Conservation (phyloP, 305 asterid genomes). For the Solanum hybrid region DNA sequence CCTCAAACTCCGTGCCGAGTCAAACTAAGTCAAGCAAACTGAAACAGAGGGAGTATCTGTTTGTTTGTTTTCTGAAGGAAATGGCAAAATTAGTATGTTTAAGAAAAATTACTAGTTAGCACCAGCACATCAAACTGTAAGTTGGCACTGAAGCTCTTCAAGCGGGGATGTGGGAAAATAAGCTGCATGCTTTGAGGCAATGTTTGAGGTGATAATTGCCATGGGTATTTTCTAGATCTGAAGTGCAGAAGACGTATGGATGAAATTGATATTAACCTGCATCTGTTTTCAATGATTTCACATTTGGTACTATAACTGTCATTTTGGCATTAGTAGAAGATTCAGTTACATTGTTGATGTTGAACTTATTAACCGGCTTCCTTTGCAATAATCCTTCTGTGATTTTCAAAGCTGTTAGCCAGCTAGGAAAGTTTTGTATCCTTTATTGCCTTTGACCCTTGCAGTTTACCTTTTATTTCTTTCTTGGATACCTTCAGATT, state of each 20-base stretch:
- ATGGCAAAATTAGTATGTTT: not conserved
- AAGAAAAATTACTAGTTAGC: not conserved
- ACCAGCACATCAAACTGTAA: not conserved
- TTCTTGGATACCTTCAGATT: slow-evolving; percentile 36
- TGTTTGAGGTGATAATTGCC: not conserved
- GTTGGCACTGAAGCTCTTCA: not conserved
- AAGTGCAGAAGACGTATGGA: not conserved
- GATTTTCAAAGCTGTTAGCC: not conserved
- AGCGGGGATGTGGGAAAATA: not conserved
- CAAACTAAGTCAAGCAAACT: not conserved
- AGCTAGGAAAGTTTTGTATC: not conserved
- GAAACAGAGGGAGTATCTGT: not conserved
- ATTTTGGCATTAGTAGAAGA: not conserved
- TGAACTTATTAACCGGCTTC: not conserved
- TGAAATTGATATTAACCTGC: not conserved
- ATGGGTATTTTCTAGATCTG: not conserved
- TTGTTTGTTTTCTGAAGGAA: not conserved
- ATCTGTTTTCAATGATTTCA: not conserved
- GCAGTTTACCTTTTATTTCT: slow-evolving; percentile 10
- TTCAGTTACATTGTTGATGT: not conserved
- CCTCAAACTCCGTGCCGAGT: not conserved
- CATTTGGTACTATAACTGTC: not conserved
- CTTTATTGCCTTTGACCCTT: not conserved
- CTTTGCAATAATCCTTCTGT: not conserved
- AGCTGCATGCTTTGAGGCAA: not conserved